A percentile compares a stretch with the other conserved stretches of the same genome.
Evolutionary conservation across 306 rosid genomes (phyloP).

Genomic region (Crotalaria pallida): DNA sequence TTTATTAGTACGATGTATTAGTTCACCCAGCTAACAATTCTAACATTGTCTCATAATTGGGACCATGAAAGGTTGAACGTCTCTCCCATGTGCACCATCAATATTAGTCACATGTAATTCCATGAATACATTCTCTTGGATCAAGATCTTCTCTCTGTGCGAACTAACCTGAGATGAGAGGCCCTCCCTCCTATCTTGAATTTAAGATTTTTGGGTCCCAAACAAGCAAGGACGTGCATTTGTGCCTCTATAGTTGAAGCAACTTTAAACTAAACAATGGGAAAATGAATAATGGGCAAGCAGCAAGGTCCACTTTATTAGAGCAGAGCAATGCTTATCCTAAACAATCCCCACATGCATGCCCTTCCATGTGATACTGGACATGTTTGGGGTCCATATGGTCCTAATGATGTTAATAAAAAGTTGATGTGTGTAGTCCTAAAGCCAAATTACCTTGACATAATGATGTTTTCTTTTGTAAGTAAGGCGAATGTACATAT

Average conservation of each 20-base stretch:
- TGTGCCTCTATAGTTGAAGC: conserved; percentile 17
- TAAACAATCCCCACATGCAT: conserved; percentile 34
- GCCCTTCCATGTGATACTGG: conserved; percentile 28
- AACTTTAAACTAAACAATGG: conserved; percentile 17
- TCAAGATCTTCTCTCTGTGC: background rate
- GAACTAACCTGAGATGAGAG: background rate
- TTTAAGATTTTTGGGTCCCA: conserved; percentile 26
- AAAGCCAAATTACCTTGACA: background rate
- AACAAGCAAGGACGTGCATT: background rate
- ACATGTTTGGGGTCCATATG: conserved; percentile 23
- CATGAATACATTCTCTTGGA: background rate
- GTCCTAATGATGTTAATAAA: conserved; percentile 16
- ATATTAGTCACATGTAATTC: conserved; percentile 9
- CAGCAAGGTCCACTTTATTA: conserved; percentile 16
- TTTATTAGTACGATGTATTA: background rate
- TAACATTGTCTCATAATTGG: background rate
- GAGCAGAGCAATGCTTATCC: conserved; percentile 20
- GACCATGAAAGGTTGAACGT: background rate
- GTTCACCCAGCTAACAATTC: background rate
- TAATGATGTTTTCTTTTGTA: background rate
- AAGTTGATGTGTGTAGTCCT: background rate
- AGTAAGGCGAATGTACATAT: background rate
- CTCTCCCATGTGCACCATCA: conserved; percentile 23
- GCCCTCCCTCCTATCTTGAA: conserved; percentile 14
- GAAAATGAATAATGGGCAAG: conserved; percentile 19